Base-by-base conservation (phyloP, 2,329 filamentous ascomycete species). In the Aspergillus quadrilineatus region DNA sequence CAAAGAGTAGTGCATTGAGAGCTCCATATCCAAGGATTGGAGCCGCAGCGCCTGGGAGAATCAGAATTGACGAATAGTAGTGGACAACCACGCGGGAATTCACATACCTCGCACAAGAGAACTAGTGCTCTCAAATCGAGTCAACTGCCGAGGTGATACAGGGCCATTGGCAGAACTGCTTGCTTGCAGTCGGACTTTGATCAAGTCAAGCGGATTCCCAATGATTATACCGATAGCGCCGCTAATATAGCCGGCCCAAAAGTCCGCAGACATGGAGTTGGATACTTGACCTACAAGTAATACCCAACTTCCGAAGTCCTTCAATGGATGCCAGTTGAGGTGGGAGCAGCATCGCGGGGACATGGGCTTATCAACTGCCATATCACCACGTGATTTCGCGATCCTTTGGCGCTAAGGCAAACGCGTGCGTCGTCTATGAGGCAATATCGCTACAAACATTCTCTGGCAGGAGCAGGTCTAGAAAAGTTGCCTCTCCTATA, bases 201-300 rank as follows among this genome's bases (percentile, higher is more conserved):
- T 73, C 17, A 92, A 75, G 70, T 92, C 89, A 4, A 97, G 80
- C 3, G 92, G 91, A 67, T 96, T 96, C 60, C 93, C 92, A 59
- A 96, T 88, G 47, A 96, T 77, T 66, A 97, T 97, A 45, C 91
- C 90, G 48, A 88, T 81, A 56, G 89, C 91, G 52, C 93, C 93
- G 69, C 89, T 93, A 59, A 94, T 77, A 74, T 96, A 97, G 67
- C 92, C 92, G 56, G 92, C 90, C 89, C 90, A 96, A 74, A 97
- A 97, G 71, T 96, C 92, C 64, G 90, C 85, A 50, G 89, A 90
- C 89, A 94, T 93, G 50, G 37, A 44, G 48, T 28, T 32, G 42
- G 26, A 30, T 42, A 51, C 42, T 53, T n/a, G 49, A 39, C 32
- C 37, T 39, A 17, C 43, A 43, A 17, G 46, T 44, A 22, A 15